phyloP scores from a whole-genome alignment of 2,329 filamentous ascomycete species.

The Ophiosphaerella herpotricha region DNA sequence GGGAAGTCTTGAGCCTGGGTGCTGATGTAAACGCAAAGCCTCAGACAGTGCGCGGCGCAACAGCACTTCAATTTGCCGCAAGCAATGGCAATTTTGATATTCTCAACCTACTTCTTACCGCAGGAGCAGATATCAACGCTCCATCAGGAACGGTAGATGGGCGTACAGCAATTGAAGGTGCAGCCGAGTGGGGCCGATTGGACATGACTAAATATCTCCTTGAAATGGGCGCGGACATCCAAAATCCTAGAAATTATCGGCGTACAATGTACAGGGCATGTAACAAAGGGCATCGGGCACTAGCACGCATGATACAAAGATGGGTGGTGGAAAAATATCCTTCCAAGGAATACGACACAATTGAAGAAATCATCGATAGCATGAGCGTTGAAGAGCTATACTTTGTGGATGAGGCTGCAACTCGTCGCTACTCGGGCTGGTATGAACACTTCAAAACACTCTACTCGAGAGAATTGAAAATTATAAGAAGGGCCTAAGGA shows the following conservation, averaged over 20 bases:
- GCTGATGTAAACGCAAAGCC: constrained; percentile 2
- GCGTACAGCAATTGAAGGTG: constrained; percentile 32
- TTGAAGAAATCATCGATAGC: neutral
- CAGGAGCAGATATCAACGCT: constrained; percentile 3
- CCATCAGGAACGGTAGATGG: constrained; percentile 15
- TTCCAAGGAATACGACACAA: neutral
- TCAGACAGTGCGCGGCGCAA: constrained; percentile 12
- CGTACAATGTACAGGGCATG: constrained; percentile 6
- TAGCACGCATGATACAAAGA: constrained; percentile 1
- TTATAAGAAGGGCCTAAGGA: no score
- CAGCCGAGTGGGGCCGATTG: constrained; percentile 34
- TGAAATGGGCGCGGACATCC: constrained; percentile 19
- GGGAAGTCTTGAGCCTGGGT: neutral
- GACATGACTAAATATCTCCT: constrained; percentile 35
- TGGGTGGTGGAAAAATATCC: constrained; percentile 1
- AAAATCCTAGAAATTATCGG: constrained; percentile 2
- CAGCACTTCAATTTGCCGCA: constrained; percentile 31
- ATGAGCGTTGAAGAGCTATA: neutral
- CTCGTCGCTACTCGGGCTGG: no score
- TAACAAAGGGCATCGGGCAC: constrained; percentile 1
- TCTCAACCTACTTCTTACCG: constrained; percentile 2
- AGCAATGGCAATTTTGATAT: constrained; percentile 29
- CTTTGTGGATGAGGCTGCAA: neutral
- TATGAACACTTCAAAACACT: no score
- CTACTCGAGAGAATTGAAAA: no score